Evolutionary conservation across 2,329 filamentous ascomycete species (phyloP).

Genomic region (Penicillium sclerotiorum): DNA sequence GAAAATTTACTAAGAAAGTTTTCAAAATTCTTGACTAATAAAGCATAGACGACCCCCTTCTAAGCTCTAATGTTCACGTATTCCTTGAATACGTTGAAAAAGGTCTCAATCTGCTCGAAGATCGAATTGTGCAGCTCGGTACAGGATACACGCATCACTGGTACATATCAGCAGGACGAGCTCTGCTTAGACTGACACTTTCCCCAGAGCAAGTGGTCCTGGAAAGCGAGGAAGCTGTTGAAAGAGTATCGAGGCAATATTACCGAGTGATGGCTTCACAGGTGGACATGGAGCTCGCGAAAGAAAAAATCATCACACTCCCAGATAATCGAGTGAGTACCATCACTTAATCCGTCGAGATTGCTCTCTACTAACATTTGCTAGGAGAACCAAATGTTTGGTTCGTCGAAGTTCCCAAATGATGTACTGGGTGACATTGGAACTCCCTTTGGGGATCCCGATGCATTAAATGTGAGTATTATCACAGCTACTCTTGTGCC

Average conservation of each 20-base stretch:
- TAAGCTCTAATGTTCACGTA: slow-evolving; percentile 14
- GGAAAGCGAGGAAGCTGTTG: slow-evolving; percentile 29
- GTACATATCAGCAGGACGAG: slow-evolving; percentile 37
- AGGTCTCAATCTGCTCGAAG: slow-evolving; percentile 36
- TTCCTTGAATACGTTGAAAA: slow-evolving; percentile 26
- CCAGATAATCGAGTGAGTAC: background rate
- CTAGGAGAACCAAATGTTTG: background rate
- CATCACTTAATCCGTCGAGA: background rate
- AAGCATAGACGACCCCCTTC: slow-evolving; percentile 12
- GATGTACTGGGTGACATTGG: background rate
- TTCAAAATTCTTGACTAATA: no score
- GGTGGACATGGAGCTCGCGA: slow-evolving; percentile 19
- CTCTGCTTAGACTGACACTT: slow-evolving; percentile 31
- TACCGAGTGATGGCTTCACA: slow-evolving; percentile 21
- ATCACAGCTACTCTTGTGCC: background rate
- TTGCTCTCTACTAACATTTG: background rate
- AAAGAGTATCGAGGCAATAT: slow-evolving; percentile 22
- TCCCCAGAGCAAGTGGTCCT: slow-evolving; percentile 15
- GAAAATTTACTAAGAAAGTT: no score
- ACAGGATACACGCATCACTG: slow-evolving; percentile 40
- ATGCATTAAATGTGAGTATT: background rate
- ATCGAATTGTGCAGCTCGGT: slow-evolving; percentile 34
- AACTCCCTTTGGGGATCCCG: background rate
- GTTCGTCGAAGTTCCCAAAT: background rate
- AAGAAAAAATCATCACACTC: slow-evolving; percentile 6